A percentile compares a stretch with the other conserved stretches of the same genome.
These are phyloP conservation scores for Colletotrichum sidae DNA, from an alignment of 2,329 filamentous ascomycete species.

Conservation along the genomic window DNA sequence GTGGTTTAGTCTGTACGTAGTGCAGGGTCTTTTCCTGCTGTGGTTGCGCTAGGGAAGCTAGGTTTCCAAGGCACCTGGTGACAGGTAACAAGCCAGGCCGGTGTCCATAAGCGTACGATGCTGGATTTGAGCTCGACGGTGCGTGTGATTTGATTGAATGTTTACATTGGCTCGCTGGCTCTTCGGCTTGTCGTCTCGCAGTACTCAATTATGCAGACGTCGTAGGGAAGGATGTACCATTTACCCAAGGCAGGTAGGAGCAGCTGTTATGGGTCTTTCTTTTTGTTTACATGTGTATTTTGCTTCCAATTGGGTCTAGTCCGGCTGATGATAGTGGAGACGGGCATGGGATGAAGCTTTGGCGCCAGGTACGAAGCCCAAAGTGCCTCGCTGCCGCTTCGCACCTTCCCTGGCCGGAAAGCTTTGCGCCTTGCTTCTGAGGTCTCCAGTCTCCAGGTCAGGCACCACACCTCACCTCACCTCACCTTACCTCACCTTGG, in stretches of 20 bases:
- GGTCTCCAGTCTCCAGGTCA: slow-evolving; percentile 23
- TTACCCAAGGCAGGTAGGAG: too few relatives aligned
- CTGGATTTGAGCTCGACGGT: not conserved
- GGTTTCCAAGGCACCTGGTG: too few relatives aligned
- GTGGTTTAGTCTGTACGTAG: too few relatives aligned
- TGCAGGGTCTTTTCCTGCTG: not conserved
- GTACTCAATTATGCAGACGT: too few relatives aligned
- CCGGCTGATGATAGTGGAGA: not conserved
- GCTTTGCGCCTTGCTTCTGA: slow-evolving; percentile 31
- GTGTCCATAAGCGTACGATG: not conserved
- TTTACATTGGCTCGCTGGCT: slow-evolving; percentile 31
- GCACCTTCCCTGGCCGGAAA: slow-evolving; percentile 4
- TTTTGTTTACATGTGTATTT: slow-evolving; percentile 32
- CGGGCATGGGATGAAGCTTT: slow-evolving; percentile 16
- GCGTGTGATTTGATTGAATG: slow-evolving; percentile 28
- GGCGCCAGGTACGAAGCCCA: not conserved
- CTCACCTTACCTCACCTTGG: slow-evolving; percentile 7
- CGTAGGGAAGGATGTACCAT: too few relatives aligned
- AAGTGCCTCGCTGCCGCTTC: too few relatives aligned
- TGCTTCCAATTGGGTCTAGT: slow-evolving; percentile 28
- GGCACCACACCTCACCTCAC: slow-evolving; percentile 16
- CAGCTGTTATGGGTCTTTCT: too few relatives aligned
- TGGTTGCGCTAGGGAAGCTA: not conserved
- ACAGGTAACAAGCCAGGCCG: too few relatives aligned
- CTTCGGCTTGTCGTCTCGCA: not conserved